A percentile compares a stretch with the other conserved stretches of the same genome.
phyloP scores from a whole-genome alignment of 208 protist genomes.

The Trypanosomatidae sp. region DNA sequence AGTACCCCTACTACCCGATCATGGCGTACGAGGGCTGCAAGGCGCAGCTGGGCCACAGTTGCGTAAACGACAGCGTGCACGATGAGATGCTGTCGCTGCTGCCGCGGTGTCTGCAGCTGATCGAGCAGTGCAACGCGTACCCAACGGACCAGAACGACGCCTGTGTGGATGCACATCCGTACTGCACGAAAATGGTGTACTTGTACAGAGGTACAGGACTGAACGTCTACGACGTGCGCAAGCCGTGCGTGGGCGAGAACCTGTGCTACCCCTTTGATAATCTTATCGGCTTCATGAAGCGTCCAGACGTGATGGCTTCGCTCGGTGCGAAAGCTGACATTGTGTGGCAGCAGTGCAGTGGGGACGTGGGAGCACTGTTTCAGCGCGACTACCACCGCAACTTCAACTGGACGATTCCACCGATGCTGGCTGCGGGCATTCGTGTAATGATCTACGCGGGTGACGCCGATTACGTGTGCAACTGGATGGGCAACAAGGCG shows the following conservation, averaged over 20 bases:
- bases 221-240: conserved; percentile 89
- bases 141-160: neutral
- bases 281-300: conserved; percentile 41
- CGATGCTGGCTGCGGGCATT: conserved; percentile 59
- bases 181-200: too few relatives aligned
- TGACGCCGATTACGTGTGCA: conserved; percentile 93
- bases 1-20: conserved; percentile 48
- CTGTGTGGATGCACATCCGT: too few relatives aligned
- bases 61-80: conserved; percentile 41
- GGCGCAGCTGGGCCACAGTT: conserved; percentile 39
- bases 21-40: conserved; percentile 68
- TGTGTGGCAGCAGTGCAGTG: conserved; percentile 67
- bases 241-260: conserved; percentile 36
- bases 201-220: too few relatives aligned
- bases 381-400: conserved; percentile 60
- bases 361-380: conserved; percentile 48
- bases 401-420: conserved; percentile 63
- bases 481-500: conserved; percentile 89
- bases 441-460: conserved; percentile 92
- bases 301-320: conserved; percentile 27
- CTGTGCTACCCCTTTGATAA: conserved; percentile 18
- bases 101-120: conserved; percentile 46
- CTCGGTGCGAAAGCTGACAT: conserved; percentile 50
- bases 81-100: conserved; percentile 42
- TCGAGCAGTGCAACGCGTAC: conserved; percentile 34